phyloP scores from a whole-genome alignment of 2,329 filamentous ascomycete species.

The Fusarium pseudograminearum region DNA sequence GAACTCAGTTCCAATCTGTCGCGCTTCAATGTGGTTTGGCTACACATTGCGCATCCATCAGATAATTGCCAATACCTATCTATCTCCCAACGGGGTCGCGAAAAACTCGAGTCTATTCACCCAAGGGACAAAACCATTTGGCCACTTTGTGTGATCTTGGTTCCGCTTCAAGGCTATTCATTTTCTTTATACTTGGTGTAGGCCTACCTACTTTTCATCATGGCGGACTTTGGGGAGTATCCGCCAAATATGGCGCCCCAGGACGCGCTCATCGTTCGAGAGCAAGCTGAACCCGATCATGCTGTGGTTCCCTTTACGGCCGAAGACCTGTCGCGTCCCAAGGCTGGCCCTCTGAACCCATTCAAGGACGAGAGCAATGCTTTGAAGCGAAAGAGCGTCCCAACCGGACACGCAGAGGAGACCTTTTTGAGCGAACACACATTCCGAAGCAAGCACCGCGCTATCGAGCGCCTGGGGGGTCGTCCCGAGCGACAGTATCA shows the following conservation, averaged over 20 bases:
- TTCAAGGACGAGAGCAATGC: conserved; percentile 73
- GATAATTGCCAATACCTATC: background rate
- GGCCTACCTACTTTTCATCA: conserved; percentile 49
- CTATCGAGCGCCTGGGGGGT: conserved; percentile 76
- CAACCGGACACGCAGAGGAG: conserved; percentile 89
- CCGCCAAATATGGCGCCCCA: conserved; percentile 75
- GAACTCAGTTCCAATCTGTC: conserved; percentile 17
- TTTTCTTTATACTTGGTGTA: background rate
- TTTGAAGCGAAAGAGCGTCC: conserved; percentile 82
- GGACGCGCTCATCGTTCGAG: conserved; percentile 71
- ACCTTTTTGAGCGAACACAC: conserved; percentile 90
- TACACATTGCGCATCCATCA: conserved; percentile 27
- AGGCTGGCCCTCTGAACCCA: conserved; percentile 78
- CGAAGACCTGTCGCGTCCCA: conserved; percentile 75
- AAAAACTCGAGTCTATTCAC: background rate
- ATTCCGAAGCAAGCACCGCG: conserved; percentile 88
- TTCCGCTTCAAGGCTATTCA: background rate
- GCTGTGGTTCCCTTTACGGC: conserved; percentile 75
- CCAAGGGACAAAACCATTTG: background rate
- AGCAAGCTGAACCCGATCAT: conserved; percentile 67
- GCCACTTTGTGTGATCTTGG: background rate
- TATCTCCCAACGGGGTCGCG: background rate
- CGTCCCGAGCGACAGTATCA: conserved; percentile 66
- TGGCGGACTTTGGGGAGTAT: conserved; percentile 73
- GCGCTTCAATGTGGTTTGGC: conserved; percentile 17